These are phyloP conservation scores for Candida patagonica DNA, from an alignment of 805 yeast genomes.

Conservation along the genomic window DNA sequence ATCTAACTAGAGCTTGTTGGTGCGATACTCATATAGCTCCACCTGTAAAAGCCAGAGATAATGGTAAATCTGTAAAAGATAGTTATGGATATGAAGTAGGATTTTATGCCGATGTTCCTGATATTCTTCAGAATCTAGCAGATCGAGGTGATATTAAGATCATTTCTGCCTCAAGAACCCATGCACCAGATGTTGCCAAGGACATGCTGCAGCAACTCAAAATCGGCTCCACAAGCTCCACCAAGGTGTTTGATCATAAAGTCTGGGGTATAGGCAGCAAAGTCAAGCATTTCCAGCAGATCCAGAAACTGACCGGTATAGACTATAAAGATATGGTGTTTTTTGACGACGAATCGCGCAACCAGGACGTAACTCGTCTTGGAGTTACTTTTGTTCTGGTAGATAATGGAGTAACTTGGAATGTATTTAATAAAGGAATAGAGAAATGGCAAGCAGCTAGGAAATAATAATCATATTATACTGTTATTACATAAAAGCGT, in stretches of 20 bases:
- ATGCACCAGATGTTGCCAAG: constrained; percentile 67
- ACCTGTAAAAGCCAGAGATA: constrained; percentile 37
- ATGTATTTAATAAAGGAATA: constrained; percentile 34
- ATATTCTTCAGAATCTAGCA: constrained; percentile 45
- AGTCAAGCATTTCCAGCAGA: constrained; percentile 43
- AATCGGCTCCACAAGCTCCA: constrained; percentile 45
- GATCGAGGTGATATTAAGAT: constrained; percentile 42
- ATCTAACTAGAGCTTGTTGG: constrained; percentile 40
- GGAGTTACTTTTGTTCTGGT: constrained; percentile 67
- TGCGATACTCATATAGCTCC: constrained; percentile 63
- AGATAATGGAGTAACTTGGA: constrained; percentile 50
- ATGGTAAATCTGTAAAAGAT: constrained; percentile 38
- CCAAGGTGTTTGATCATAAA: constrained; percentile 37
- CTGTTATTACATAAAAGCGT: too few relatives aligned
- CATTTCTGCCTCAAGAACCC: constrained; percentile 67
- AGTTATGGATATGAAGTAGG: constrained; percentile 44
- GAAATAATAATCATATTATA: not conserved
- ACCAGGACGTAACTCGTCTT: constrained; percentile 60
- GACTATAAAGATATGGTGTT: constrained; percentile 44
- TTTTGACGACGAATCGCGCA: constrained; percentile 75
- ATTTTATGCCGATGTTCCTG: constrained; percentile 61
- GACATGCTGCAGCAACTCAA: constrained; percentile 46
- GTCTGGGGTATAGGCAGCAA: constrained; percentile 37
- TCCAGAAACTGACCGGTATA: constrained; percentile 40
- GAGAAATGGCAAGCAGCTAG: constrained; percentile 12